A percentile compares a stretch with the other conserved stretches of the same genome.
Conservation (phyloP, 257 asterid species). For the Jasminum sambac region DNA sequence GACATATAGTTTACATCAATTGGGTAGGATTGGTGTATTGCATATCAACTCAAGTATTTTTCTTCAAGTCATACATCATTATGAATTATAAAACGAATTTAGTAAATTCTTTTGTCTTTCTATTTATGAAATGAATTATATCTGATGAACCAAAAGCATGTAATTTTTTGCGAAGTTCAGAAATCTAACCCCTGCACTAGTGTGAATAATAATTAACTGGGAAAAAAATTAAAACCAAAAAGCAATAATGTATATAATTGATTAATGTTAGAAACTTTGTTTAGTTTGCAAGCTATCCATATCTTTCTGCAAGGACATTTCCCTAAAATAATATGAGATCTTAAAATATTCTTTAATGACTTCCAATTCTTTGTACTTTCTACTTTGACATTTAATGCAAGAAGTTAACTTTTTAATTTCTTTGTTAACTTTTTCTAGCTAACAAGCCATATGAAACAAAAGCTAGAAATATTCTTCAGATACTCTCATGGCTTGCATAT, state of each 20-base stretch:
- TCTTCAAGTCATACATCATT: slow-evolving; percentile 4
- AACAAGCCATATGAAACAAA: too few relatives aligned
- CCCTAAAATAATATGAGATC: background rate
- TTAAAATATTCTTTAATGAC: too few relatives aligned
- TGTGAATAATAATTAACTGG: background rate
- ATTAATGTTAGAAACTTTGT: background rate
- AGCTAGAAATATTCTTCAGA: too few relatives aligned
- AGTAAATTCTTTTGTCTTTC: too few relatives aligned
- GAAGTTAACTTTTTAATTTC: too few relatives aligned
- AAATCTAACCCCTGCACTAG: background rate
- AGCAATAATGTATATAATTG: too few relatives aligned
- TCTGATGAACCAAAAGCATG: too few relatives aligned
- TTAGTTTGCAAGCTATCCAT: background rate
- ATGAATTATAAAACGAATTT: background rate
- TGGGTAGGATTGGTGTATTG: slow-evolving; percentile 83
- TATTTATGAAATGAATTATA: too few relatives aligned
- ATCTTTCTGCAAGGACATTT: background rate
- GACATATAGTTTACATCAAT: slow-evolving; percentile 84
- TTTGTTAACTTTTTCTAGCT: too few relatives aligned
- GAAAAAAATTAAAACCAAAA: background rate
- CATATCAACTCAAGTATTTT: slow-evolving; percentile 88
- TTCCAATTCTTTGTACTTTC: too few relatives aligned
- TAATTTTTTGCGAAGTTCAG: background rate
- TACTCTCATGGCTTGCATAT: too few relatives aligned
- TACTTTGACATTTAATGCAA: too few relatives aligned